Percentiles rank a stretch among this genome's conserved stretches.
These are phyloP conservation scores for Termitomyces titanicus DNA, from an alignment of 768 basidiomycete species.

Conservation along the genomic window DNA sequence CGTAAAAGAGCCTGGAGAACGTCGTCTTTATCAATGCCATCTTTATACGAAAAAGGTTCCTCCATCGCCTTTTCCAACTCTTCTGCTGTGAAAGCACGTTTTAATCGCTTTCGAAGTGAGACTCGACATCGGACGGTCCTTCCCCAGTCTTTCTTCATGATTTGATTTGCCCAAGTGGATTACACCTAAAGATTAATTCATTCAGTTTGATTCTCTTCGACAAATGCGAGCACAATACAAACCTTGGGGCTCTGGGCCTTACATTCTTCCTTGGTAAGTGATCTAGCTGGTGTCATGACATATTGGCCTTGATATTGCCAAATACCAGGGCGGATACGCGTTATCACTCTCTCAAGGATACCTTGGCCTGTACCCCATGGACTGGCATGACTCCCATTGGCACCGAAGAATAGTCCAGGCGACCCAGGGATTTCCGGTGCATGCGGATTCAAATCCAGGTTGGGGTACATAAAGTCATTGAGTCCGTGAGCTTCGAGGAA, in stretches of 20 bases:
- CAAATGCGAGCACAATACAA: neutral
- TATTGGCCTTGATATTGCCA: constrained; percentile 37
- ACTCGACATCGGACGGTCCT: constrained; percentile 21
- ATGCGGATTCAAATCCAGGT: constrained; percentile 18
- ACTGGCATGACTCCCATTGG: neutral
- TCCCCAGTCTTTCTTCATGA: constrained; percentile 26
- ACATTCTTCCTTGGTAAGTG: constrained; percentile 28
- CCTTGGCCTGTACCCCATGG: neutral
- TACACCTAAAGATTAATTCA: neutral
- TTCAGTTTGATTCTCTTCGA: no score
- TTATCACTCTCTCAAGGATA: neutral
- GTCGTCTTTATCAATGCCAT: constrained; percentile 19
- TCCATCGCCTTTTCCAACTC: constrained; percentile 17
- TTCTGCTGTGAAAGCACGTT: constrained; percentile 20
- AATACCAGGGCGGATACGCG: neutral
- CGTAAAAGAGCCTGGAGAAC: constrained; percentile 22
- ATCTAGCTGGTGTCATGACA: constrained; percentile 29
- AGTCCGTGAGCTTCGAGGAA: constrained; percentile 19
- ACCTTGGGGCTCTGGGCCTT: neutral
- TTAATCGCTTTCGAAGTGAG: constrained; percentile 19
- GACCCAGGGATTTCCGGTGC: constrained; percentile 27
- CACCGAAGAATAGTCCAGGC: constrained; percentile 21
- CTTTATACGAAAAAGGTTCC: neutral
- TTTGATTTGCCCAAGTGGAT: constrained; percentile 23
- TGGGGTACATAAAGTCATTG: constrained; percentile 27